Evolutionary conservation across 345 rosid species (phyloP), one percentile per base, ranked within the genome.

Genomic region (Eucalyptus urophylla): DNA sequence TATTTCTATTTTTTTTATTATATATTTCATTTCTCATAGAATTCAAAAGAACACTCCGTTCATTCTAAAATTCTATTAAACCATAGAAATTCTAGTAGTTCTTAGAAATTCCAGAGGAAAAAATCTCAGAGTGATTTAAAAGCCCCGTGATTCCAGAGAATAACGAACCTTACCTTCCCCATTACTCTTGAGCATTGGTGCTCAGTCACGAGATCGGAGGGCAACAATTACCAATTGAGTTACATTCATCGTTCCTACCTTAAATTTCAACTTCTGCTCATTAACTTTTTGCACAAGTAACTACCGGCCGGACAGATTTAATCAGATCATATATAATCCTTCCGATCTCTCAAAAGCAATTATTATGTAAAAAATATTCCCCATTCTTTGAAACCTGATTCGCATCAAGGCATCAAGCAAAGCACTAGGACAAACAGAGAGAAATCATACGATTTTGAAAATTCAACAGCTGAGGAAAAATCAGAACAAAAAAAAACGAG

Each of bases 1-100:
- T 8, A 14, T 1, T 65, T n/a, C 4, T 25, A 24, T 4, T 15
- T 67, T 0, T 67, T 0, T n/a, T 14, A 27, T 15, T 14, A 67
- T 31, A 67, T 15, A 31, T 15, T n/a, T 67, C 11, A 15, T 7
- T 67, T 6, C 3, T 7, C 8, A 14, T 7, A 4, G n/a, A 58
- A 58, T 25, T 58, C 6, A 3, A 31, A 67, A 31, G 10, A 62
- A 4, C 8, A 14, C 21, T 65, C 19, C 1, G 8, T 65, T 65
- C 6, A 7, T 14, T 65, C 21, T 14, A 65, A 16, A 16, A 31
- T 65, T 29, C 3, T 4, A 14, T 3, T 65, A 65, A n/a, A 65
- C 5, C 8, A 65, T 14, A 14, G 9, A 65, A 14, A 65, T 65
- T 7, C 3, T 14, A n/a, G 4, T n/a, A 7, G 3, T 14, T 12